A percentile compares a stretch with the other conserved stretches of the same genome.
phyloP scores from a whole-genome alignment of 1,284 basidiomycete species.

The Porogramme epimiltina region DNA sequence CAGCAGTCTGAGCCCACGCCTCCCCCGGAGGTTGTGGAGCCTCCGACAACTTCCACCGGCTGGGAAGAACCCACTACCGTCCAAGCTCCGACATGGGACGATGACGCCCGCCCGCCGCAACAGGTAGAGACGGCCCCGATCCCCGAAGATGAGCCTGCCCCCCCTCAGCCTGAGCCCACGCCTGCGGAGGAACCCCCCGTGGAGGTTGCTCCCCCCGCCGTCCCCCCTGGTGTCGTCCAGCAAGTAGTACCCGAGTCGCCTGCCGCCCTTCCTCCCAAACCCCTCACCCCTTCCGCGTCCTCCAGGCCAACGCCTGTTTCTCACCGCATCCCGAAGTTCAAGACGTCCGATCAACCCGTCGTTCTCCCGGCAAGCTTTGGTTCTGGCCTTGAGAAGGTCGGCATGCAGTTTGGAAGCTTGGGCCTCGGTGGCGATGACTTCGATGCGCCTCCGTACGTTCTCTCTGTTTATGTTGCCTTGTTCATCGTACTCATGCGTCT shows the following conservation, averaged over 20 bases:
- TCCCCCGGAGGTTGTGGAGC: constrained; percentile 37
- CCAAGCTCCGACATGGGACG: constrained; percentile 73
- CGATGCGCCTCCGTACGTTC: constrained; percentile 42
- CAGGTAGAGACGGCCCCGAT: constrained; percentile 2
- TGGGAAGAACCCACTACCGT: constrained; percentile 80
- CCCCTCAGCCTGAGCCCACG: constrained; percentile 26
- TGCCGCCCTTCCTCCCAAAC: constrained; percentile 37
- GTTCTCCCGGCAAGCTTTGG: constrained; percentile 70
- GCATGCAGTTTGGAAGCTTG: constrained; percentile 84
- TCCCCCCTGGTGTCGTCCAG: constrained; percentile 33
- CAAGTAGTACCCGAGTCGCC: constrained; percentile 27
- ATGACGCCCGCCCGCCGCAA: constrained; percentile 50
- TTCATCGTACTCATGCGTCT: constrained; percentile 1
- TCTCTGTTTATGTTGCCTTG: background rate
- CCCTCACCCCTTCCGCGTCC: constrained; percentile 36
- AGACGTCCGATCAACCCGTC: constrained; percentile 72
- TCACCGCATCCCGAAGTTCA: constrained; percentile 63
- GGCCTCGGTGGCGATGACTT: constrained; percentile 67
- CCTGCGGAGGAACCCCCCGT: constrained; percentile 36
- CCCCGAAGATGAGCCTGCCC: constrained; percentile 4
- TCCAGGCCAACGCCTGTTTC: constrained; percentile 50
- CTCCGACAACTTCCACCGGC: constrained; percentile 35
- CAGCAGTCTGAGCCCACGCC: constrained; percentile 28
- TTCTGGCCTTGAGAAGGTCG: constrained; percentile 66
- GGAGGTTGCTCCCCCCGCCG: constrained; percentile 33